Evolutionary conservation across 805 yeast species (phyloP).

Genomic region (Hyphopichia homilentoma): DNA sequence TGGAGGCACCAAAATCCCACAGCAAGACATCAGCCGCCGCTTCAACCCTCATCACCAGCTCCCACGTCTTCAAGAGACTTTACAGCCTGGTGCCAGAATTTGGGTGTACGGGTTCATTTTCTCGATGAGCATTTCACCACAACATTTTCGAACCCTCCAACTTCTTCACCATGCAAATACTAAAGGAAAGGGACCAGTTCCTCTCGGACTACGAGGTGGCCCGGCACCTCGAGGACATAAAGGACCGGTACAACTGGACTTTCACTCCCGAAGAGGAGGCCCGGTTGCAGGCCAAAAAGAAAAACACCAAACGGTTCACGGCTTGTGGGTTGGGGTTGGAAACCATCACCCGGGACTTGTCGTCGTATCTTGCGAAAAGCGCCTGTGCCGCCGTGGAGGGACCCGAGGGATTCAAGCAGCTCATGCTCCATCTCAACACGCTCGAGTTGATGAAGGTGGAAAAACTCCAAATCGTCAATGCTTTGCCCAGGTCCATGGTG

Average conservation of each 20-base stretch:
- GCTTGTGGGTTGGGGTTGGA: constrained; percentile 48
- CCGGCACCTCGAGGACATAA: constrained; percentile 48
- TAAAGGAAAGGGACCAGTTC: constrained; percentile 51
- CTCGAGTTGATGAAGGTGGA: constrained; percentile 76
- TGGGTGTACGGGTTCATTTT: too few species aligned
- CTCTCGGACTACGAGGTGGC: constrained; percentile 65
- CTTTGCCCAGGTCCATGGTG: constrained; percentile 77
- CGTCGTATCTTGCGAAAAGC: constrained; percentile 34
- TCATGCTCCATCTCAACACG: constrained; percentile 44
- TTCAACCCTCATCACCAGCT: too few species aligned
- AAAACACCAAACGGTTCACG: constrained; percentile 24
- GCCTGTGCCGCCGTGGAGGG: constrained; percentile 20
- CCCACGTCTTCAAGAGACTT: too few species aligned
- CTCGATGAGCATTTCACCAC: too few species aligned
- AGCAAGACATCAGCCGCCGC: too few species aligned
- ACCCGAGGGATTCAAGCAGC: constrained; percentile 21
- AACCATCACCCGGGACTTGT: constrained; percentile 44
- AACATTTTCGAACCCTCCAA: too few species aligned
- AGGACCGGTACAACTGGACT: constrained; percentile 45
- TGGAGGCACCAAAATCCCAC: too few species aligned
- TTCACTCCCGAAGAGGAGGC: constrained; percentile 28
- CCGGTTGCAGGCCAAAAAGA: constrained; percentile 19
- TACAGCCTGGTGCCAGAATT: too few species aligned
- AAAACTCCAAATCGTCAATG: constrained; percentile 75
- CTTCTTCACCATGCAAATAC: constrained; percentile 45